Base-by-base conservation (phyloP, 2,329 filamentous ascomycete species). In the Laburnicola sp. region DNA sequence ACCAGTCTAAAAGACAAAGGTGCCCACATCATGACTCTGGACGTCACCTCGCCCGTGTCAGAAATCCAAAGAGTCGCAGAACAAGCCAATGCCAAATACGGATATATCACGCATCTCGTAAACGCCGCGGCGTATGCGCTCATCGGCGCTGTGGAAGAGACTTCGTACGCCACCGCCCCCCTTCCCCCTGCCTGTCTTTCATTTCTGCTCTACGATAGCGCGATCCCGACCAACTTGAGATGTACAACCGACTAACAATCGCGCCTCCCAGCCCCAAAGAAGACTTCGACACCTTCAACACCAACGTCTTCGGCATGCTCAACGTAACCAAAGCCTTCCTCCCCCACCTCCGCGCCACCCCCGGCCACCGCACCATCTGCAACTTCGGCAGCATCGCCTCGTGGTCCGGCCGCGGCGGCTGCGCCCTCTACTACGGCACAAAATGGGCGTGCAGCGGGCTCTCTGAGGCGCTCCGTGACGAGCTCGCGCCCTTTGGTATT, bases 281-380 rank as follows among this genome's bases (percentile, higher is more conserved):
- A 59, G 70, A 74, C 22, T 66, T 67, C 36, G 64, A 72, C 22
- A 56, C 64, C 8, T 82, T 81, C 63, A 74, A 79, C 59, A 80
- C 79, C 28, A 84, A 84, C 49, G 78, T 84, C 27, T 79, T 83
- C 54, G 81, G 80, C 2, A 65, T 72, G 6, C 63, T 81, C 45
- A 80, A 78, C 49, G 74, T 81, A 0, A 73, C 76, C 26, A 75
- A 77, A 4, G 78, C 79, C 0, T 72, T 78, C 6, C 61, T 82
- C 0, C 80, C 80, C 0, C 67, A 74, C 28, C 72, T 84, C 58
- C 75, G 80, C 23, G 59, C 63, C 6, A 73, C 71, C 3, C 54
- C 64, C 2, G 64, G 70, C 1, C 77, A 79, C 2, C 56, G 60
- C 8, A 73, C 71, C 11, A 73, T 82, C 41, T 64, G 78, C 51